Evolutionary conservation across 2,329 filamentous ascomycete species (phyloP), one percentile per base, ranked within the genome.

Genomic region (Epichloe festucae): DNA sequence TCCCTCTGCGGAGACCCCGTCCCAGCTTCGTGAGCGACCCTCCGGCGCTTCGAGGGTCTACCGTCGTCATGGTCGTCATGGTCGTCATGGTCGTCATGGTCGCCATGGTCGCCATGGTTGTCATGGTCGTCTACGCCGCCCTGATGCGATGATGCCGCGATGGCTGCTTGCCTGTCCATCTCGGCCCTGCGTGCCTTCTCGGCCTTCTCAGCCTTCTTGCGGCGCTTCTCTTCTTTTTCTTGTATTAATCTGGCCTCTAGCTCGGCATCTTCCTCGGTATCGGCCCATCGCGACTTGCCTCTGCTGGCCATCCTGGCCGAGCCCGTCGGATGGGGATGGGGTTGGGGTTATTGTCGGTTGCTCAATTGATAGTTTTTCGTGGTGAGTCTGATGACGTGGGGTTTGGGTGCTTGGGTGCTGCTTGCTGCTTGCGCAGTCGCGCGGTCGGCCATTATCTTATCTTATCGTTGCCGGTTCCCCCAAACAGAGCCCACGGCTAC

Each of bases 161-260:
- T 17, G 7, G 50, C 47, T 41, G 42, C 39, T 42, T 52, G 40
- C 36, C 43, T 38, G 12, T 50, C 46, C 5, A 40, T 77, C 56
- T 87, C 81, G 38, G 79, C 74, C 61, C 79, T 79, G 53, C 81
- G 82, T 58, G 87, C 85, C 67, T 89, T 94, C 63, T 90, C 85
- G 31, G 82, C 84, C 67, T 93, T 96, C 63, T 90, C 85, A 27
- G 82, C 84, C 67, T 93, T 96, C 48, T 81, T 72, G 48, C 86
- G 83, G 69, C 86, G 89, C 75, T 93, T 95, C 62, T 89, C 85
- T 68, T 95, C 89, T 70, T 91, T 96, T 65, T 93, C 87, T 55
- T 75, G 78, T 68, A 85, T 91, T 51, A 82, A 76, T 62, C 82
- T 81, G 19, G 82, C 82, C 54, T 87, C 83, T 42, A 84, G 75